These are phyloP conservation scores for Cryptococcus sp. DNA, from an alignment of 1,284 basidiomycete species.

Conservation along the genomic window DNA sequence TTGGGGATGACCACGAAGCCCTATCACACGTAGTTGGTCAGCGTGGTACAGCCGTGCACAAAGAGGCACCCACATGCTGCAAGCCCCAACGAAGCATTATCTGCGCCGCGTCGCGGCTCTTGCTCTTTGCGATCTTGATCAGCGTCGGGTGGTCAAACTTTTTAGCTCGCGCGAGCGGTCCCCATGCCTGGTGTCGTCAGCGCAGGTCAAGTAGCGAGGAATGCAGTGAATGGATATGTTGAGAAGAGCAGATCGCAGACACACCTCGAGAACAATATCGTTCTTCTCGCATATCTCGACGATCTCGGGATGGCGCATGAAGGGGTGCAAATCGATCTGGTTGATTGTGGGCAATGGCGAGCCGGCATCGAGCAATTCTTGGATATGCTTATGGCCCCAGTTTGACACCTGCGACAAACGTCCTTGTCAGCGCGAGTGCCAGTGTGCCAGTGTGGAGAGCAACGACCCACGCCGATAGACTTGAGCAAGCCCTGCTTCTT, in stretches of 20 bases:
- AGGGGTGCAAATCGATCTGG: slow-evolving; percentile 55
- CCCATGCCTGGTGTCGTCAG: slow-evolving; percentile 49
- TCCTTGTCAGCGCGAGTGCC: neutral
- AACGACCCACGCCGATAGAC: slow-evolving; percentile 53
- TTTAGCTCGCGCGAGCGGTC: slow-evolving; percentile 55
- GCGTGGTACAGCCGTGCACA: slow-evolving; percentile 4
- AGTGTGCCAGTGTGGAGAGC: neutral
- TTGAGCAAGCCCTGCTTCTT: slow-evolving; percentile 53
- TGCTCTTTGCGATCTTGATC: slow-evolving; percentile 46
- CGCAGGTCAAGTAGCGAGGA: too few relatives aligned
- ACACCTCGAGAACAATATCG: slow-evolving; percentile 55
- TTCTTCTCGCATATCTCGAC: slow-evolving; percentile 55
- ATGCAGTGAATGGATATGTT: too few relatives aligned
- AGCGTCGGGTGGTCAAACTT: slow-evolving; percentile 54
- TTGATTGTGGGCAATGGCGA: slow-evolving; percentile 52
- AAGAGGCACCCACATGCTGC: slow-evolving; percentile 51
- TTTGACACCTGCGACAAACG: slow-evolving; percentile 46
- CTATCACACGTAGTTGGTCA: slow-evolving; percentile 22
- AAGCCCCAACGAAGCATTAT: slow-evolving; percentile 59
- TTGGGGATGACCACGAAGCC: slow-evolving; percentile 58
- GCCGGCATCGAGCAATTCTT: slow-evolving; percentile 53
- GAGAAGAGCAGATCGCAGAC: slow-evolving; percentile 6
- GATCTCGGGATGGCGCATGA: slow-evolving; percentile 54
- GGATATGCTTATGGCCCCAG: slow-evolving; percentile 56
- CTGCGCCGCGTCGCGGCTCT: slow-evolving; percentile 53